Percentiles rank a stretch among this genome's conserved stretches.
These are phyloP conservation scores for Russula virescens DNA, from an alignment of 768 basidiomycete genomes.

Conservation along the genomic window DNA sequence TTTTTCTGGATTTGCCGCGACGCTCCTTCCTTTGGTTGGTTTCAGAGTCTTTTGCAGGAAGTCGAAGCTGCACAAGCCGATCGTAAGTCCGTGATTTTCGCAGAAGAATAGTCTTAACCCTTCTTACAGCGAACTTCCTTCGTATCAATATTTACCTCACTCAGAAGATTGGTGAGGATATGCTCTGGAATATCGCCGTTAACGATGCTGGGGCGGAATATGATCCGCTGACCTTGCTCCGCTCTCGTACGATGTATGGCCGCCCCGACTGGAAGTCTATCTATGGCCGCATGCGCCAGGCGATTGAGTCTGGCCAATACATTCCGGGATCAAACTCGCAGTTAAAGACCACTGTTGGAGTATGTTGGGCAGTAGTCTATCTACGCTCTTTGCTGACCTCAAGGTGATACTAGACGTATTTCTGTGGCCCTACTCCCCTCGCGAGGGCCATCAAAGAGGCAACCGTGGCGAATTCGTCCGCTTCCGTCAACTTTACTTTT, in stretches of 20 bases:
- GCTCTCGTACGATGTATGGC: constrained; percentile 86
- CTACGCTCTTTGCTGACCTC: constrained; percentile 7
- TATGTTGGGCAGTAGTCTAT: constrained; percentile 36
- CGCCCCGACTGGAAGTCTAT: constrained; percentile 87
- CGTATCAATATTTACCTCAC: constrained; percentile 90
- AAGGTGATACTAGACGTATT: constrained; percentile 59
- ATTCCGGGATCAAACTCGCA: constrained; percentile 73
- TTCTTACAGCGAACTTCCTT: constrained; percentile 71
- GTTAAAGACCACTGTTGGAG: constrained; percentile 78
- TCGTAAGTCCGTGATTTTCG: constrained; percentile 48
- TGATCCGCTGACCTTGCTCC: constrained; percentile 84
- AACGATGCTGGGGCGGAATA: constrained; percentile 82
- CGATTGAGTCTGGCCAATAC: constrained; percentile 79
- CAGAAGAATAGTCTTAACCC: not conserved
- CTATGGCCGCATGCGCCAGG: constrained; percentile 65
- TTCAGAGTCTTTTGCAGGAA: constrained; percentile 82
- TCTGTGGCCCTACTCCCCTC: constrained; percentile 76
- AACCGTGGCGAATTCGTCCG: constrained; percentile 46
- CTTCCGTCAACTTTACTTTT: constrained; percentile 68
- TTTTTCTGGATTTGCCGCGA: constrained; percentile 95
- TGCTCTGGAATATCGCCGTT: constrained; percentile 88
- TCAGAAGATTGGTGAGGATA: constrained; percentile 77
- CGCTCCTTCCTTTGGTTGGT: constrained; percentile 98
- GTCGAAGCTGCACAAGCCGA: constrained; percentile 86
- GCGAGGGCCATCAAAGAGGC: constrained; percentile 76